These are phyloP conservation scores for Fusarium chuoi DNA, from an alignment of 2,329 filamentous ascomycete species.

Conservation along the genomic window DNA sequence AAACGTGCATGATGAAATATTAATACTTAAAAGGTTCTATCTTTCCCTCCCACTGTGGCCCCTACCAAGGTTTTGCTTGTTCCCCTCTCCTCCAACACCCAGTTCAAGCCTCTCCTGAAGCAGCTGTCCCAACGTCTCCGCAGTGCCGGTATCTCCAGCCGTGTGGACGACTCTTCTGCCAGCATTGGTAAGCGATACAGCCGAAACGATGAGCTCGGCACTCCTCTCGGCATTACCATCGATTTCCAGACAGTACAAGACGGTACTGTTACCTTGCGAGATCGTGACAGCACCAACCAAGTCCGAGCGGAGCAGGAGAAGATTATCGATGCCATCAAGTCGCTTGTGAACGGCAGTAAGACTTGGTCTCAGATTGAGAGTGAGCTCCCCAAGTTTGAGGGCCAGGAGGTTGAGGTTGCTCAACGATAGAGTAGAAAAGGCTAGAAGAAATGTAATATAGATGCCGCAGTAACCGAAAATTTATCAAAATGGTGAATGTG, in stretches of 20 bases:
- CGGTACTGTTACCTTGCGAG: constrained; percentile 84
- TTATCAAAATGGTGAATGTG: background rate
- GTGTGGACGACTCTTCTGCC: constrained; percentile 89
- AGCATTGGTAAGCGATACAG: constrained; percentile 95
- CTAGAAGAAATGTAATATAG: constrained; percentile 39
- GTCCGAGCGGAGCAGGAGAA: constrained; percentile 85
- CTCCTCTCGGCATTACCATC: constrained; percentile 91
- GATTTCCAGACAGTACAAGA: constrained; percentile 97
- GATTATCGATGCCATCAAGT: constrained; percentile 79
- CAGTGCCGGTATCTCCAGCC: constrained; percentile 80
- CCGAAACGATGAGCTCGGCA: constrained; percentile 95
- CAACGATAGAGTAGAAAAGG: constrained; percentile 44
- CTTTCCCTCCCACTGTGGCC: constrained; percentile 74
- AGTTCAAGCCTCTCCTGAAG: constrained; percentile 82
- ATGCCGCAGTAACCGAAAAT: constrained; percentile 13
- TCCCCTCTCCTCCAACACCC: constrained; percentile 82
- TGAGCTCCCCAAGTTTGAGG: constrained; percentile 85
- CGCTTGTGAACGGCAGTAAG: constrained; percentile 60
- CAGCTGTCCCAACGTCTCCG: constrained; percentile 81
- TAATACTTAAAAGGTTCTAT: constrained; percentile 58
- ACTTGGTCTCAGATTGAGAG: constrained; percentile 75
- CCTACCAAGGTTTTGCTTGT: constrained; percentile 95
- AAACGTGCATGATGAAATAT: background rate
- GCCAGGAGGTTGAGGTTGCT: constrained; percentile 70
- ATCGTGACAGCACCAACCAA: constrained; percentile 91